Conservation (phyloP, 2,329 filamentous ascomycete species). For the Fusarium tjaetaba region DNA sequence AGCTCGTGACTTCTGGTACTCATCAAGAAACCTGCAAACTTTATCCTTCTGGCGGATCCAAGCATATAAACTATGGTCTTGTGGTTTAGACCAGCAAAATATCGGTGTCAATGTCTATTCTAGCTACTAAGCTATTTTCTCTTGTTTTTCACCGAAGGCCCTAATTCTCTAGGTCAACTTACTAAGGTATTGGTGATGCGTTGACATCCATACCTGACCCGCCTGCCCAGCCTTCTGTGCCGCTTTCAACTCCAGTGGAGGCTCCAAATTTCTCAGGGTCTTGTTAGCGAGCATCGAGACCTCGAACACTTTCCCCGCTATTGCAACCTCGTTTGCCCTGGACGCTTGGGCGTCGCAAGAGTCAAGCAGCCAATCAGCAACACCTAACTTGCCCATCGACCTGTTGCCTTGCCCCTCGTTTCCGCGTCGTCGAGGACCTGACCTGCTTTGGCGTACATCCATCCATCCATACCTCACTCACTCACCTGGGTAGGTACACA, state of each 20-base stretch:
- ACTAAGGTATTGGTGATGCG: constrained; percentile 13
- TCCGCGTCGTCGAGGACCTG: constrained; percentile 9
- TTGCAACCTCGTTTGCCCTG: constrained; percentile 16
- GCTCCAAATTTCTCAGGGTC: constrained; percentile 17
- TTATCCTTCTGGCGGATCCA: neutral
- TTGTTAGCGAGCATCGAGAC: constrained; percentile 13
- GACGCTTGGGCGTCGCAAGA: neutral
- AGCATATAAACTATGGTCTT: neutral
- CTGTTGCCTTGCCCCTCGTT: constrained; percentile 41
- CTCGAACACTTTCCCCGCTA: constrained; percentile 24
- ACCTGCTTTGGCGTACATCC: constrained; percentile 23
- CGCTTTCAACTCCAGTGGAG: constrained; percentile 13
- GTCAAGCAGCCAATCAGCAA: constrained; percentile 18
- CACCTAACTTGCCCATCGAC: constrained; percentile 7
- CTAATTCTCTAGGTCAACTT: constrained; percentile 9
- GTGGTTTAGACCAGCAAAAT: neutral
- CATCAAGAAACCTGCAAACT: constrained; percentile 6
- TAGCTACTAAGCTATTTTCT: neutral
- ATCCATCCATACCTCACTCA: neutral
- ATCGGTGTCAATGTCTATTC: neutral
- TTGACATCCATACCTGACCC: constrained; percentile 3
- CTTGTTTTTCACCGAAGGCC: neutral
- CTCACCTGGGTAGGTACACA: constrained; percentile 10
- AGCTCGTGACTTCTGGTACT: constrained; percentile 1
- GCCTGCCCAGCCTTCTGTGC: neutral